These are phyloP conservation scores for Talaromyces liani DNA, from an alignment of 495 filamentous ascomycete genomes.

Conservation along the genomic window DNA sequence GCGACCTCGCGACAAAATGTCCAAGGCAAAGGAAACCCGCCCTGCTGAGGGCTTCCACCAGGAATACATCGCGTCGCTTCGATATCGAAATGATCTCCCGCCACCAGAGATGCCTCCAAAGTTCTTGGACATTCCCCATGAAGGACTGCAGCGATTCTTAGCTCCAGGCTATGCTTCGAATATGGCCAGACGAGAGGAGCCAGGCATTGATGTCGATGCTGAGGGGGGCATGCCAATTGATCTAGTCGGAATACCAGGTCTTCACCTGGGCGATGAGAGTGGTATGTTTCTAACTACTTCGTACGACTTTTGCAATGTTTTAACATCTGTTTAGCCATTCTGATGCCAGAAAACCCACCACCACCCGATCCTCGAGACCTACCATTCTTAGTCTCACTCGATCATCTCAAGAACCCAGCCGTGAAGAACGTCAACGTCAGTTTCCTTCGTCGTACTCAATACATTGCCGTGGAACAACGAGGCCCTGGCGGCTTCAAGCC, in stretches of 20 bases:
- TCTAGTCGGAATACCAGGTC: slow-evolving; percentile 83
- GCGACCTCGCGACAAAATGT: slow-evolving; percentile 16
- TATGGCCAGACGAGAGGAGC: slow-evolving; percentile 79
- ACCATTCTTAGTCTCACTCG: slow-evolving; percentile 67
- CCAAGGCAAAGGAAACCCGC: slow-evolving; percentile 35
- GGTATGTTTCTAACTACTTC: slow-evolving; percentile 48
- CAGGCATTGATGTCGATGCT: slow-evolving; percentile 94
- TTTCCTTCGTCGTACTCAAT: slow-evolving; percentile 93
- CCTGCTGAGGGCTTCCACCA: slow-evolving; percentile 68
- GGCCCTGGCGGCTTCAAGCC: slow-evolving; percentile 30
- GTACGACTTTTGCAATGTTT: background rate
- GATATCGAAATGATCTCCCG: slow-evolving; percentile 91
- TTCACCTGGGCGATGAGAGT: slow-evolving; percentile 93
- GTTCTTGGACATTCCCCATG: slow-evolving; percentile 91
- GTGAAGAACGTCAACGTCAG: slow-evolving; percentile 64
- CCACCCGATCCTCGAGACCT: slow-evolving; percentile 75
- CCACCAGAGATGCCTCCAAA: slow-evolving; percentile 91
- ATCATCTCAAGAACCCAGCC: slow-evolving; percentile 74
- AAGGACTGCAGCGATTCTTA: slow-evolving; percentile 81
- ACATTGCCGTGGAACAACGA: slow-evolving; percentile 68
- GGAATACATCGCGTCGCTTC: slow-evolving; percentile 90
- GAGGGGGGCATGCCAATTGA: slow-evolving; percentile 97
- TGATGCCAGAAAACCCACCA: slow-evolving; percentile 61
- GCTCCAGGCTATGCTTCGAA: slow-evolving; percentile 80
- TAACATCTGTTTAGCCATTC: slow-evolving; percentile 54